Evolutionary conservation across 768 basidiomycete genomes (phyloP).

Genomic region (Boletus subcaerulescens): DNA sequence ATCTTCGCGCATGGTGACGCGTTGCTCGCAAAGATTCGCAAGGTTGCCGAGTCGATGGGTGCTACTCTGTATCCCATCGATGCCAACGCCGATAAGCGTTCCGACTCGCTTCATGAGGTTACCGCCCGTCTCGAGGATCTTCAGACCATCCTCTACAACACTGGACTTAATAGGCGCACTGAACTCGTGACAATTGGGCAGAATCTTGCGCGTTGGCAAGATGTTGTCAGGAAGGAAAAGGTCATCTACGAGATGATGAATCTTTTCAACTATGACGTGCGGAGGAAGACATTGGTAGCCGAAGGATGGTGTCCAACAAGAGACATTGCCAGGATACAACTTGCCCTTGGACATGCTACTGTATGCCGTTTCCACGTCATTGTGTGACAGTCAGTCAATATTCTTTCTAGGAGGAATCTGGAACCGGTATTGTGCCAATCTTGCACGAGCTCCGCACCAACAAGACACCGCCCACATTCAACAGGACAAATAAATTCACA

Average conservation of each 20-base stretch:
- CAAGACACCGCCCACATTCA: slow-evolving; percentile 94
- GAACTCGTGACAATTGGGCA: slow-evolving; percentile 87
- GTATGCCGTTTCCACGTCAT: slow-evolving; percentile 35
- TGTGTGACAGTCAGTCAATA: background rate
- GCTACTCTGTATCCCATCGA: slow-evolving; percentile 97
- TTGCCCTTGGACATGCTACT: slow-evolving; percentile 85
- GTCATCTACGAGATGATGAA: slow-evolving; percentile 94
- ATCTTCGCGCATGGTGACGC: slow-evolving; percentile 97
- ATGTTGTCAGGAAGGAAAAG: slow-evolving; percentile 94
- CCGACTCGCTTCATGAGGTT: slow-evolving; percentile 87
- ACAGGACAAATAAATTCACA: slow-evolving; percentile 93
- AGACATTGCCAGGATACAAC: slow-evolving; percentile 83
- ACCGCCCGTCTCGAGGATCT: slow-evolving; percentile 87
- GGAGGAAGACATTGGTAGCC: slow-evolving; percentile 91
- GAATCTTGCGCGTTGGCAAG: slow-evolving; percentile 84
- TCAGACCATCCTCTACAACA: slow-evolving; percentile 85
- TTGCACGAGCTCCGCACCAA: slow-evolving; percentile 84
- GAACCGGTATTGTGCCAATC: slow-evolving; percentile 89
- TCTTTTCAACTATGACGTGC: slow-evolving; percentile 90
- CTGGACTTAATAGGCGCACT: slow-evolving; percentile 72
- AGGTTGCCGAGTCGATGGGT: slow-evolving; percentile 98
- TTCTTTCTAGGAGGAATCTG: slow-evolving; percentile 71
- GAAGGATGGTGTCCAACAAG: slow-evolving; percentile 98
- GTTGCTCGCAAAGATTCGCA: slow-evolving; percentile 93
- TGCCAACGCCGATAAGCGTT: slow-evolving; percentile 87